phyloP scores from a whole-genome alignment of 1,284 basidiomycete species.

The Pseudozyma pruni region DNA sequence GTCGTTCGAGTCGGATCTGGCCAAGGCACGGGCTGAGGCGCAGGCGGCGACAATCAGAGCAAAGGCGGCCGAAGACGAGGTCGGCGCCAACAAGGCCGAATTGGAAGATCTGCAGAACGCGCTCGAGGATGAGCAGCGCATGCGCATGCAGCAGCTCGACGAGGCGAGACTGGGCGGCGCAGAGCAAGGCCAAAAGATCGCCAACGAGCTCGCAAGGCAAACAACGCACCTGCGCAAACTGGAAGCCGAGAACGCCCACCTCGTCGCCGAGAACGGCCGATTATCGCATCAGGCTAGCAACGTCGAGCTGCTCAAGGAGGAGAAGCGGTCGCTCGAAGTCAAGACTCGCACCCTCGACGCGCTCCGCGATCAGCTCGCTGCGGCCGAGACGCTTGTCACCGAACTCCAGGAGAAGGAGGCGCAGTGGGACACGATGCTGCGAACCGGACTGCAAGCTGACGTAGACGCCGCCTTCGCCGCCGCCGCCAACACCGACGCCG shows the following conservation, averaged over 20 bases:
- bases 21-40: conserved; percentile 27
- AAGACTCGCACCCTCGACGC: conserved; percentile 47
- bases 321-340: conserved; percentile 57
- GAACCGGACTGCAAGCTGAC: conserved; percentile 12
- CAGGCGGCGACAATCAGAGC: conserved; percentile 18
- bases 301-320: conserved; percentile 60
- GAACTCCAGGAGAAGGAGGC: conserved; percentile 50
- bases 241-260: conserved; percentile 44
- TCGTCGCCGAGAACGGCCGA: conserved; percentile 46
- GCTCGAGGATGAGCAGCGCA: conserved; percentile 44
- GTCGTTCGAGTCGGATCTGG: conserved; percentile 31
- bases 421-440: conserved; percentile 37
- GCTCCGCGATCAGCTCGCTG: conserved; percentile 38
- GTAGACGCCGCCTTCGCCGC: conserved; percentile 43
- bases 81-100: conserved; percentile 37
- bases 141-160: conserved; percentile 21
- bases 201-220: conserved; percentile 39
- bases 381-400: conserved; percentile 51
- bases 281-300: conserved; percentile 35
- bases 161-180: conserved; percentile 11
- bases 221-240: conserved; percentile 38
- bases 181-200: conserved; percentile 31
- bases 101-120: conserved; percentile 48
- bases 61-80: conserved; percentile 22
- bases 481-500: conserved; percentile 29